These are phyloP conservation scores for Fraxinus nigra DNA, from an alignment of 305 asterid genomes.

Conservation along the genomic window DNA sequence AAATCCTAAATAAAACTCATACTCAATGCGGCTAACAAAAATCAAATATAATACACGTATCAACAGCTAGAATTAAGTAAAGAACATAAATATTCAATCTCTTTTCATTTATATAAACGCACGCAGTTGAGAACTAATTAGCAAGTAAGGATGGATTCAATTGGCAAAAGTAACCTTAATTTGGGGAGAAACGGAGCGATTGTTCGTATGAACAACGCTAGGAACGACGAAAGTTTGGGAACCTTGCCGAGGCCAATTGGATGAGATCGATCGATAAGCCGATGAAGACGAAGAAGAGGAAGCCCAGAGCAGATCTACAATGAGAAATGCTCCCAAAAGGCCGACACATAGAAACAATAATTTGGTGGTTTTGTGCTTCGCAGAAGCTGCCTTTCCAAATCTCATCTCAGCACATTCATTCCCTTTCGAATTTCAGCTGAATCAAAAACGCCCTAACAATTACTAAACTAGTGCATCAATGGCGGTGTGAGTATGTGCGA, in stretches of 20 bases:
- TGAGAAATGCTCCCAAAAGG: constrained; percentile 54
- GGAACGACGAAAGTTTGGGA: constrained; percentile 25
- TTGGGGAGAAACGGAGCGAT: constrained; percentile 18
- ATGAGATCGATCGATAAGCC: constrained; percentile 6
- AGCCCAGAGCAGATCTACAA: constrained; percentile 83
- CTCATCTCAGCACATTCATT: constrained; percentile 15
- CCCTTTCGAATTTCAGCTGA: background rate
- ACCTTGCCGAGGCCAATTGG: constrained; percentile 30
- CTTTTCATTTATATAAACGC: background rate
- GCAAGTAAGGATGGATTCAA: background rate
- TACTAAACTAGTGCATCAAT: background rate
- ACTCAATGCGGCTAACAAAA: background rate
- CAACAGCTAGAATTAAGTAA: background rate
- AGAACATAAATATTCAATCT: constrained; percentile 1
- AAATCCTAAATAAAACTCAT: background rate
- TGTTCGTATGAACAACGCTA: constrained; percentile 9
- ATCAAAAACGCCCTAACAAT: background rate
- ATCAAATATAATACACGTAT: background rate
- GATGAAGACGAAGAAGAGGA: constrained; percentile 52
- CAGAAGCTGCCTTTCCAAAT: constrained; percentile 30
- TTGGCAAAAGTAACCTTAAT: constrained; percentile 26
- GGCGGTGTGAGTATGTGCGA: background rate
- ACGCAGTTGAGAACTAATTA: background rate
- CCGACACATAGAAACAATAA: constrained; percentile 48
- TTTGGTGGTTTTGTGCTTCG: constrained; percentile 41